Conservation (phyloP, 345 rosid genomes). For the Arabis alpina region DNA sequence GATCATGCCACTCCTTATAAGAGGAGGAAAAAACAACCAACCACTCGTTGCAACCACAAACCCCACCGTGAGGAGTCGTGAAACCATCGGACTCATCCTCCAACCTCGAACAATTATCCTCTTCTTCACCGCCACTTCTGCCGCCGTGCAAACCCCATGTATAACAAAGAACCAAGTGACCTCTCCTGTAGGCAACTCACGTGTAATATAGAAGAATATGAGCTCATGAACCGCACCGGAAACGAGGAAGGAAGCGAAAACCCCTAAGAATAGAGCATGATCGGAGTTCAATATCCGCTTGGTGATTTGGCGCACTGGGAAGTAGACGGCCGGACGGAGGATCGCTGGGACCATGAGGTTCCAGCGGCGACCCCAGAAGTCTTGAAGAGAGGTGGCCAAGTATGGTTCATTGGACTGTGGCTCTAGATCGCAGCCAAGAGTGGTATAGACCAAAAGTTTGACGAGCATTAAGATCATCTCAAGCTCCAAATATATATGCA, state of each 20-base stretch:
- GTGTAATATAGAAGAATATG: constrained; percentile 30
- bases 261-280: not conserved
- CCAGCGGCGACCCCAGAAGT: constrained; percentile 62
- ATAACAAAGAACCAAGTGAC: constrained; percentile 43
- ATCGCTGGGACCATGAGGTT: constrained; percentile 49
- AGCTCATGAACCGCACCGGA: constrained; percentile 46
- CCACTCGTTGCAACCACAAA: constrained; percentile 43
- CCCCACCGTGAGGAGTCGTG: constrained; percentile 43
- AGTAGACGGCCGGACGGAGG: constrained; percentile 48
- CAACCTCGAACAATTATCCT: constrained; percentile 3
- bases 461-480: constrained; percentile 42
- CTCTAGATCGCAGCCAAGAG: constrained; percentile 39
- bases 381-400: constrained; percentile 55
- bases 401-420: constrained; percentile 49
- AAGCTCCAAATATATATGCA: constrained; percentile 37
- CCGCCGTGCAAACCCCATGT: constrained; percentile 45
- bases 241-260: constrained; percentile 1
- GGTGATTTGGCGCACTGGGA: constrained; percentile 32
- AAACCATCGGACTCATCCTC: constrained; percentile 32
- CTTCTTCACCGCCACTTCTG: constrained; percentile 43
- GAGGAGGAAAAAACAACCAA: constrained; percentile 54
- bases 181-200: constrained; percentile 45
- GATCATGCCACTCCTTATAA: constrained; percentile 31
- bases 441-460: constrained; percentile 22
- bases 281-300: constrained; percentile 5